Evolutionary conservation across 148 eudicot species (phyloP), one percentile per base, ranked within the genome.

Genomic region (Heliosperma pusillum): DNA sequence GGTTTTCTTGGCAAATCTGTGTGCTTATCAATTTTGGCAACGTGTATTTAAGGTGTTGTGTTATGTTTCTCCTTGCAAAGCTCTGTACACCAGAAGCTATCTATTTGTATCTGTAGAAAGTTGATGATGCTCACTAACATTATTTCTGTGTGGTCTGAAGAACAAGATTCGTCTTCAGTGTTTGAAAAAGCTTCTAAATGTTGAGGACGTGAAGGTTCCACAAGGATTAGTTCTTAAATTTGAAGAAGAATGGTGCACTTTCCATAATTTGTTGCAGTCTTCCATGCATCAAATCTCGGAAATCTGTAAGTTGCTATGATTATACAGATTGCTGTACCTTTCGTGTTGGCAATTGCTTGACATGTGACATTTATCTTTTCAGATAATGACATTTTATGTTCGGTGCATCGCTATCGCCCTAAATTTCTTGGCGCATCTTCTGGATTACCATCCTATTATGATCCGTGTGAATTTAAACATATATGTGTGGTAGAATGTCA

Each of bases 21-120:
- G 90, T 61, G 97, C 93, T 58, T 94, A 82, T 84, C 89, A 88
- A 77, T 94, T 94, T 77, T 94, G 98, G 98, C 93, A 91, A 81
- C 89, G 88, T 21, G 81, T 80, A 42, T 91, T 79, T 77, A 88
- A 86, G 97, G 98, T 90, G 83, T 69, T 27, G 53, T 24, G 11
- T 67, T 13, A 30, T 27, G 24, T 64, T 76, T 50, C 63, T 56
- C 72, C 72, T 27, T 64, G 36, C 42, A 22, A n/a, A 10, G 20
- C 13, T 36, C 20, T 53, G 21, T 55, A 27, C 33, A 27, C 66
- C 25, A 45, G 26, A 27, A 36, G 68, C 24, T 17, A 45, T 33
- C 47, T 58, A 19, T 10, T 65, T 47, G 50, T 71, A 19, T 10
- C 10, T 58, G 52, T 36, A 3, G 71, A 59, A 74, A 25, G 15